Conservation (phyloP, 2,329 filamentous ascomycete genomes). For the Pseudocercospora fuligena region DNA sequence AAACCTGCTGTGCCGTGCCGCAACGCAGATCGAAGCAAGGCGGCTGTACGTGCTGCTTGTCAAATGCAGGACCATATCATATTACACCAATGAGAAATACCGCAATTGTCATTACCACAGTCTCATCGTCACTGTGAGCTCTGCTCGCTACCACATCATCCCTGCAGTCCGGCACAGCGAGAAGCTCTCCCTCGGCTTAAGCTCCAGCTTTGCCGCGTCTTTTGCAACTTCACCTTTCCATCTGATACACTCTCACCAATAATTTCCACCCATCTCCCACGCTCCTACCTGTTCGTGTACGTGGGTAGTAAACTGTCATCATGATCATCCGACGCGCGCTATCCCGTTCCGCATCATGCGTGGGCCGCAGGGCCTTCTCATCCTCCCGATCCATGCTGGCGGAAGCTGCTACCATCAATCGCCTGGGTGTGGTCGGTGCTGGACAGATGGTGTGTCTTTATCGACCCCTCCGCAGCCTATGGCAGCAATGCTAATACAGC, state of each 20-base stretch:
- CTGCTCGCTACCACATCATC: not conserved
- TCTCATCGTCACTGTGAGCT: not conserved
- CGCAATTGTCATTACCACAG: slow-evolving; percentile 2
- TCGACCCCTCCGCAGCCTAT: slow-evolving; percentile 16
- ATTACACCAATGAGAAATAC: not conserved
- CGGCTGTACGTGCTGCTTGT: not conserved
- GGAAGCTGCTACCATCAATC: slow-evolving; percentile 74
- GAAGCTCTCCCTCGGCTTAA: not conserved
- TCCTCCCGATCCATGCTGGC: slow-evolving; percentile 55
- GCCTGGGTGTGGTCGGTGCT: slow-evolving; percentile 77
- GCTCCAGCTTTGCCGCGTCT: not conserved
- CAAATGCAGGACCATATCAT: not conserved
- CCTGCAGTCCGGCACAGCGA: not conserved
- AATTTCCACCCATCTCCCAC: not conserved
- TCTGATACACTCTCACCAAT: slow-evolving; percentile 6
- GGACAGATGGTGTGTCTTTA: slow-evolving; percentile 33
- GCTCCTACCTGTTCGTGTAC: not conserved
- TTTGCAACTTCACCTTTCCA: slow-evolving; percentile 3
- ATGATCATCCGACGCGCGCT: slow-evolving; percentile 19
- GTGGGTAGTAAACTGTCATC: slow-evolving; percentile 3
- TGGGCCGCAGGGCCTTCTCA: slow-evolving; percentile 63
- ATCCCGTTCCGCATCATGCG: slow-evolving; percentile 14
- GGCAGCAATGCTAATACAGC: slow-evolving; percentile 20
- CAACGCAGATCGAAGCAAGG: too few relatives aligned
- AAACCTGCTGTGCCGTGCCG: too few relatives aligned